Conservation (phyloP, 2,329 filamentous ascomycete species). For the Penicillium verrucosum region DNA sequence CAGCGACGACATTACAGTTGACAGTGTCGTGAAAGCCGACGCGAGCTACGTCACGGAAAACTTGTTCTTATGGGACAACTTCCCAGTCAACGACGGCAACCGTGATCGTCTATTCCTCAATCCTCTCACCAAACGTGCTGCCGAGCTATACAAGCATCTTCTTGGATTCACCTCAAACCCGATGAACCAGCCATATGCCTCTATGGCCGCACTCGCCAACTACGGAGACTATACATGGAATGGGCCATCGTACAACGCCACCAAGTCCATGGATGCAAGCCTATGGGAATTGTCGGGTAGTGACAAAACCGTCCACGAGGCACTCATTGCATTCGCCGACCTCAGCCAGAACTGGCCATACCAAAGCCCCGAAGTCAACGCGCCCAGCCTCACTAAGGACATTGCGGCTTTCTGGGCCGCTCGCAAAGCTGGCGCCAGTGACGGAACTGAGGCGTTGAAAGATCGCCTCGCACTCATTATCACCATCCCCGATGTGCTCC, state of each 20-base stretch:
- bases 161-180: conserved; percentile 25
- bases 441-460: background rate
- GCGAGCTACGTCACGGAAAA: conserved; percentile 23
- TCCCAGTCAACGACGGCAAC: conserved; percentile 25
- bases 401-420: background rate
- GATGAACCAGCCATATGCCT: conserved; percentile 15
- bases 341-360: conserved; percentile 1
- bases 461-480: background rate
- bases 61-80: conserved; percentile 24
- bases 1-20: conserved; percentile 19
- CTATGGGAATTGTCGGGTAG: background rate
- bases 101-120: conserved; percentile 24
- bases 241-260: background rate
- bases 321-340: background rate
- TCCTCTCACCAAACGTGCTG: conserved; percentile 18
- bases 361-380: background rate
- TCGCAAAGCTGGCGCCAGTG: background rate
- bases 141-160: conserved; percentile 20
- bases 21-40: conserved; percentile 3
- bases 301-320: background rate
- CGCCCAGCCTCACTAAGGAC: background rate
- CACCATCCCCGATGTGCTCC: background rate
- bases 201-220: background rate
- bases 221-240: conserved; percentile 1
- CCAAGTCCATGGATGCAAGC: background rate